A percentile compares a stretch with the other conserved stretches of the same genome.
These are phyloP conservation scores for Torulaspora pretoriensis DNA, from an alignment of 1,139 yeast genomes.

Conservation along the genomic window DNA sequence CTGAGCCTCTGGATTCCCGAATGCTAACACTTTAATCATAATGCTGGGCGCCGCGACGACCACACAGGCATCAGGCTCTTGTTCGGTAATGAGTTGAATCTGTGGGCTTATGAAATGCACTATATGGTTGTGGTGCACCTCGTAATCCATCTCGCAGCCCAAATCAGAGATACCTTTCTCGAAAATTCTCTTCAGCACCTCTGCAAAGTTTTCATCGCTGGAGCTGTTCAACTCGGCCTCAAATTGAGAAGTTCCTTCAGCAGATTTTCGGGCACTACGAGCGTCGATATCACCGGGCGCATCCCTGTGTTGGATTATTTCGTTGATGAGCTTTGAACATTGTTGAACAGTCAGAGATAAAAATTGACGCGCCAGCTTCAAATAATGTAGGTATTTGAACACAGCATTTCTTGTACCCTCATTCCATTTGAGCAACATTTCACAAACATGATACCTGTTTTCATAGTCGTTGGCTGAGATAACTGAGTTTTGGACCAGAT, in stretches of 20 bases:
- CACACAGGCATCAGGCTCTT: constrained; percentile 60
- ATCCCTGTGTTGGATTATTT: constrained; percentile 20
- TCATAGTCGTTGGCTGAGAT: constrained; percentile 43
- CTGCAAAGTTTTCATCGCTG: constrained; percentile 14
- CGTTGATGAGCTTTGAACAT: constrained; percentile 26
- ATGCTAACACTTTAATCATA: constrained; percentile 60
- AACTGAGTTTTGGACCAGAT: constrained; percentile 28
- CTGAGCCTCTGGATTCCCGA: constrained; percentile 46
- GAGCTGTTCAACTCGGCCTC: constrained; percentile 18
- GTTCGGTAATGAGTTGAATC: constrained; percentile 69
- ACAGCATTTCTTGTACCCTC: constrained; percentile 60
- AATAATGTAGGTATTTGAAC: constrained; percentile 56
- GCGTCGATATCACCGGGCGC: constrained; percentile 11
- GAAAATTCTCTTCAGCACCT: constrained; percentile 42
- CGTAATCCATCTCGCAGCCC: constrained; percentile 39
- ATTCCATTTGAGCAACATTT: constrained; percentile 77
- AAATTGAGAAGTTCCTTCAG: constrained; percentile 13
- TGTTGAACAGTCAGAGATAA: constrained; percentile 32
- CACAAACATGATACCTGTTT: constrained; percentile 76
- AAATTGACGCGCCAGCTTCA: constrained; percentile 52
- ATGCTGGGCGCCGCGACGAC: constrained; percentile 68
- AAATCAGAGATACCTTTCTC: constrained; percentile 50
- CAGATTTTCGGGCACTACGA: constrained; percentile 9
- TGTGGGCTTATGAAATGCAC: constrained; percentile 82
- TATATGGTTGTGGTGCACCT: constrained; percentile 58